These are phyloP conservation scores for Geopyxis carbonaria DNA, from an alignment of 495 filamentous ascomycete species.

Conservation along the genomic window DNA sequence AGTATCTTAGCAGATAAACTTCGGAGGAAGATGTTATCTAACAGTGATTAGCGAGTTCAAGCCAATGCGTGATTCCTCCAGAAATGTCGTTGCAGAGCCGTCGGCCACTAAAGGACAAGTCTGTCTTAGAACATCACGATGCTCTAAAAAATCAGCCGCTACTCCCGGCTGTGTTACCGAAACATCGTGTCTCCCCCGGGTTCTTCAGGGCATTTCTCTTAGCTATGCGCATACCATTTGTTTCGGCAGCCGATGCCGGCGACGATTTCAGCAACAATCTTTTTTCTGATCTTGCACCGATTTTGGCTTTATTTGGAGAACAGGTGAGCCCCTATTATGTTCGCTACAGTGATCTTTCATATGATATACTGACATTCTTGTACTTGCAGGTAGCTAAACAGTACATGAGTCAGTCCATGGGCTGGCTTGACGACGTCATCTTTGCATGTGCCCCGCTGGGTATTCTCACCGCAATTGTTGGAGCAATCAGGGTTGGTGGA, in stretches of 20 bases:
- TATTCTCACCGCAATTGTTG: slow-evolving; percentile 37
- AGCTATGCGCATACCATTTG: neutral
- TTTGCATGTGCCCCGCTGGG: slow-evolving; percentile 39
- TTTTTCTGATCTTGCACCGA: slow-evolving; percentile 10
- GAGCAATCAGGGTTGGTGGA: slow-evolving; percentile 37
- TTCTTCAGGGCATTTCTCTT: neutral
- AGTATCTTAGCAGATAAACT: no score
- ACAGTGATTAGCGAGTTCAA: no score
- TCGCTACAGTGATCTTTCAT: neutral
- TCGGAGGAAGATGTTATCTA: no score
- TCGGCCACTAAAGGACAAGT: no score
- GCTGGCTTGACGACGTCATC: slow-evolving; percentile 35
- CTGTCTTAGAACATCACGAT: no score
- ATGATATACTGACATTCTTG: slow-evolving; percentile 2
- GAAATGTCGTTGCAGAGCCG: no score
- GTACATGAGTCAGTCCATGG: slow-evolving; percentile 37
- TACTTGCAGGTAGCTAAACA: slow-evolving; percentile 41
- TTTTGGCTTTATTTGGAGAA: slow-evolving; percentile 9
- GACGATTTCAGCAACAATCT: slow-evolving; percentile 15
- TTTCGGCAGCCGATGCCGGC: neutral
- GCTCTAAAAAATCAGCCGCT: no score
- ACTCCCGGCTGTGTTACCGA: no score
- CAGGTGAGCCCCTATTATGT: slow-evolving; percentile 2
- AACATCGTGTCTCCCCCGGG: no score
- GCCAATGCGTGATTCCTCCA: no score